Conservation (phyloP, 1,284 basidiomycete genomes). For the Leccinum pallidistipes region DNA sequence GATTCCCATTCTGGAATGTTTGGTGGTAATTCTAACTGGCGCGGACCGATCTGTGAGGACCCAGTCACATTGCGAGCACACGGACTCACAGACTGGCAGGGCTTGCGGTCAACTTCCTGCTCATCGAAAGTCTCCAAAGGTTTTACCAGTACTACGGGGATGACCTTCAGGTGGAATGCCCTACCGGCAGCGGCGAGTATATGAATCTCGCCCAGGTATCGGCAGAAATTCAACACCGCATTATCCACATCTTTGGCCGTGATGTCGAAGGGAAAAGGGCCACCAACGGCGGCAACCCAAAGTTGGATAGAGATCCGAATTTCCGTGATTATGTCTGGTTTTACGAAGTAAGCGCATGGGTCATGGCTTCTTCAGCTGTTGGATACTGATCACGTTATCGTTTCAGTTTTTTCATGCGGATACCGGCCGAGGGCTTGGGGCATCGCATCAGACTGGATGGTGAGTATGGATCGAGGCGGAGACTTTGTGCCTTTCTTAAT, state of each 20-base stretch:
- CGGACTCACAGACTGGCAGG: slow-evolving; percentile 37
- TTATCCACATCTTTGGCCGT: slow-evolving; percentile 95
- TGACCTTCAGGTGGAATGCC: slow-evolving; percentile 90
- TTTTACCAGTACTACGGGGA: slow-evolving; percentile 98
- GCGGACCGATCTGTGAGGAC: slow-evolving; percentile 77
- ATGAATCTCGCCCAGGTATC: slow-evolving; percentile 94
- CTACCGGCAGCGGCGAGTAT: slow-evolving; percentile 91
- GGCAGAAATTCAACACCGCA: slow-evolving; percentile 95
- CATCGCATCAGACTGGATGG: slow-evolving; percentile 98
- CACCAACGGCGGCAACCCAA: slow-evolving; percentile 87
- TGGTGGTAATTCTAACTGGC: slow-evolving; percentile 97
- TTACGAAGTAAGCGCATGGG: slow-evolving; percentile 64
- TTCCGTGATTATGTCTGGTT: slow-evolving; percentile 97
- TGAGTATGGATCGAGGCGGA: slow-evolving; percentile 36
- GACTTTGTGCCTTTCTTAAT: not conserved
- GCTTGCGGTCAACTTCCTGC: slow-evolving; percentile 93
- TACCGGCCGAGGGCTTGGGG: slow-evolving; percentile 88
- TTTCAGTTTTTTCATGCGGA: slow-evolving; percentile 93
- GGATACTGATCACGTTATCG: slow-evolving; percentile 5
- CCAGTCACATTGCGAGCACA: not conserved
- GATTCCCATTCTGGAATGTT: slow-evolving; percentile 98
- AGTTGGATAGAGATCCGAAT: slow-evolving; percentile 90
- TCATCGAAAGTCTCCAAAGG: slow-evolving; percentile 92
- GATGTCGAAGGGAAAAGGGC: slow-evolving; percentile 86
- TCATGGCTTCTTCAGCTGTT: not conserved